A percentile compares a stretch with the other conserved stretches of the same genome.
These are phyloP conservation scores for Penicillium cataractarum DNA, from an alignment of 495 filamentous ascomycete species.

Conservation along the genomic window DNA sequence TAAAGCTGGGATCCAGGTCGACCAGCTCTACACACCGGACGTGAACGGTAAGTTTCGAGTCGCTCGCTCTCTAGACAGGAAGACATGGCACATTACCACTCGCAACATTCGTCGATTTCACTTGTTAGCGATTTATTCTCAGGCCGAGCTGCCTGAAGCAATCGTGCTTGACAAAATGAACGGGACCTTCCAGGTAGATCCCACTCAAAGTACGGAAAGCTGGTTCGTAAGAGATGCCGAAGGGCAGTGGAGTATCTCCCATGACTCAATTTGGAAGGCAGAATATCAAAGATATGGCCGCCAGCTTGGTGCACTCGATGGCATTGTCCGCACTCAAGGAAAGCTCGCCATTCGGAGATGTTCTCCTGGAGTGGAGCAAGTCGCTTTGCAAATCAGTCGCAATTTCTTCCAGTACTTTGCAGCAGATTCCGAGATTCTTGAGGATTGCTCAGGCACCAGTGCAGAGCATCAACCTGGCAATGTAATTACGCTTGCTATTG, in stretches of 20 bases:
- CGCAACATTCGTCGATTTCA: slow-evolving; percentile 8
- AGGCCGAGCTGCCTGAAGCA: not conserved
- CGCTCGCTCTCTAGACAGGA: slow-evolving; percentile 11
- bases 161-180: not conserved
- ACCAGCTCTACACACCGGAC: slow-evolving; percentile 50
- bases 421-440: slow-evolving; percentile 55
- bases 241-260: not conserved
- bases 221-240: slow-evolving; percentile 1
- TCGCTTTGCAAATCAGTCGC: slow-evolving; percentile 59
- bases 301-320: slow-evolving; percentile 55
- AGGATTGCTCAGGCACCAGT: slow-evolving; percentile 5
- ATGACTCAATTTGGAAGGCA: slow-evolving; percentile 25
- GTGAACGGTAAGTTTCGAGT: slow-evolving; percentile 45
- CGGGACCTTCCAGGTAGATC: not conserved
- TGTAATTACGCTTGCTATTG: not conserved
- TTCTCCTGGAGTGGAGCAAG: slow-evolving; percentile 25
- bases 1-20: slow-evolving; percentile 52
- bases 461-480: not conserved
- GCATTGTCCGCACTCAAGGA: slow-evolving; percentile 51
- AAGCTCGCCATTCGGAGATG: slow-evolving; percentile 47
- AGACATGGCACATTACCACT: slow-evolving; percentile 3
- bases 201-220: not conserved
- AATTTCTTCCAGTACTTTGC: slow-evolving; percentile 63
- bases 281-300: slow-evolving; percentile 38
- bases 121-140: not conserved